Evolutionary conservation across 306 rosid genomes (phyloP).

Genomic region (Cucumis melo): DNA sequence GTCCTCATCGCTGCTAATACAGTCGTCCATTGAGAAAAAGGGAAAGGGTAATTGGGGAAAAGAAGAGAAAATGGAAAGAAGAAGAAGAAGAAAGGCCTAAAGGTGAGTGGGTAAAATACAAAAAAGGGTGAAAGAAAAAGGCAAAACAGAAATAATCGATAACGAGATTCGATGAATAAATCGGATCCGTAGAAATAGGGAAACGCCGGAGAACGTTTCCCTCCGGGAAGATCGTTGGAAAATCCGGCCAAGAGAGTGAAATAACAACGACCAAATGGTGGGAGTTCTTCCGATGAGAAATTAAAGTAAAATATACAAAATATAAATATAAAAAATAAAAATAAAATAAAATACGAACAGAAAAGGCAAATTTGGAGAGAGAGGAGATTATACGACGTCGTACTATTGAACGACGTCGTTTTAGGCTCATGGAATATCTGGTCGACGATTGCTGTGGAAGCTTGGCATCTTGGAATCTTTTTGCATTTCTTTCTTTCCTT

Average conservation of each 20-base stretch:
- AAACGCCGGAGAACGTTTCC: not conserved
- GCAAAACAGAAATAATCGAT: not conserved
- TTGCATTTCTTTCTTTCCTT: not conserved
- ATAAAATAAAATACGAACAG: too few relatives aligned
- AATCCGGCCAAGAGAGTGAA: slow-evolving; percentile 9
- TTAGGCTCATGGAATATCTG: not conserved
- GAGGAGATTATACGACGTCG: not conserved
- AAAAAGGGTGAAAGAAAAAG: not conserved
- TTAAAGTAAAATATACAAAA: not conserved
- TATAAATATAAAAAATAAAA: too few relatives aligned
- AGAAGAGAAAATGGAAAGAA: not conserved
- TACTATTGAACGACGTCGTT: not conserved
- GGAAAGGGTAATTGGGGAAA: not conserved
- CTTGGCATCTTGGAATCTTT: not conserved
- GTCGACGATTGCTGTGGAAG: not conserved
- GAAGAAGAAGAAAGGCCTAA: not conserved
- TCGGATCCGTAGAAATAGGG: slow-evolving; percentile 3
- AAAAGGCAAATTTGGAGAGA: not conserved
- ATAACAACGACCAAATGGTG: slow-evolving; percentile 1
- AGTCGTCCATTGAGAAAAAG: slow-evolving; percentile 34
- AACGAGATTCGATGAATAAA: not conserved
- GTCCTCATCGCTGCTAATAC: slow-evolving; percentile 45
- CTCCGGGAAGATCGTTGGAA: not conserved
- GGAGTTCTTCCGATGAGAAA: not conserved
- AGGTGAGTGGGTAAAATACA: not conserved